These are phyloP conservation scores for Eutrema heterophyllum DNA, from an alignment of 345 rosid species.

Conservation along the genomic window DNA sequence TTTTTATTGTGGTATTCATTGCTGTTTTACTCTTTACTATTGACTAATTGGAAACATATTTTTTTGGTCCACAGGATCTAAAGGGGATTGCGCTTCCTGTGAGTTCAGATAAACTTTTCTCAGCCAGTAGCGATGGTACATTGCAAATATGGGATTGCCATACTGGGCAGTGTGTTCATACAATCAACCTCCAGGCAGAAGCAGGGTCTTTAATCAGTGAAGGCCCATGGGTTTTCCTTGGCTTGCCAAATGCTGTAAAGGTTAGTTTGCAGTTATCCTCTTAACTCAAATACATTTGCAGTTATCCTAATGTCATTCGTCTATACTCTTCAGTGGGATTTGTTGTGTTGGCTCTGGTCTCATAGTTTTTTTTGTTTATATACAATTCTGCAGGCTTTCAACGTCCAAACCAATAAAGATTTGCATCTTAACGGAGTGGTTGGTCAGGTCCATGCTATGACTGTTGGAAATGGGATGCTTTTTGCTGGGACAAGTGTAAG, in stretches of 20 bases:
- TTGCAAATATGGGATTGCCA: conserved; percentile 49
- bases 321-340: neutral
- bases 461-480: conserved; percentile 36
- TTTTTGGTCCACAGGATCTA: conserved; percentile 27
- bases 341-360: neutral
- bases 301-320: neutral
- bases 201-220: conserved; percentile 48
- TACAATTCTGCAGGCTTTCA: conserved; percentile 43
- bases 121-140: conserved; percentile 50
- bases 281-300: neutral
- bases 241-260: conserved; percentile 54
- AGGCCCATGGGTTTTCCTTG: conserved; percentile 64
- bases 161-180: conserved; percentile 39
- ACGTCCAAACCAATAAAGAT: conserved; percentile 35
- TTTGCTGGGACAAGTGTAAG: conserved; percentile 62
- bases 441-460: conserved; percentile 49
- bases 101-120: conserved; percentile 51
- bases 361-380: neutral
- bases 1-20: neutral
- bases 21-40: neutral
- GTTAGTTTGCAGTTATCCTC: conserved; percentile 8
- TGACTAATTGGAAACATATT: neutral
- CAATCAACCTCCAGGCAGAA: conserved; percentile 36
- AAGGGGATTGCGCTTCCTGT: conserved; percentile 49
- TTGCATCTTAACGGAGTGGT: conserved; percentile 34